A percentile compares a stretch with the other conserved stretches of the same genome.
These are phyloP conservation scores for Lachancea meyersii DNA, from an alignment of 805 yeast species.

Conservation along the genomic window DNA sequence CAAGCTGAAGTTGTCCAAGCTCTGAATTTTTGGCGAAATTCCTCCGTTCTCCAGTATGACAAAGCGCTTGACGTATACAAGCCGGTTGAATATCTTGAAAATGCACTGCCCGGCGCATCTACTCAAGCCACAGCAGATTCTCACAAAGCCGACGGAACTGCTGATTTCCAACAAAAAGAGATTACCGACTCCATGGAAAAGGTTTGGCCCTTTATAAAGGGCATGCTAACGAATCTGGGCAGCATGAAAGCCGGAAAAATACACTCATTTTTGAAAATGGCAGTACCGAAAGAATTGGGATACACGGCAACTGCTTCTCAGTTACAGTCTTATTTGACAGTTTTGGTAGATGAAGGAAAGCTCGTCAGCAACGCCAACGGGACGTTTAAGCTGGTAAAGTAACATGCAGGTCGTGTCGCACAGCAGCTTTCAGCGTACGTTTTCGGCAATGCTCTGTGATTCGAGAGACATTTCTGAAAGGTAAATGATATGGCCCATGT, in stretches of 20 bases:
- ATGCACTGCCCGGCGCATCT: neutral
- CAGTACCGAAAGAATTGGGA: constrained; percentile 47
- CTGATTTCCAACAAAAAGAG: constrained; percentile 2
- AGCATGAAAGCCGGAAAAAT: constrained; percentile 43
- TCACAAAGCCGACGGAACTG: neutral
- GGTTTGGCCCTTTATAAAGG: constrained; percentile 45
- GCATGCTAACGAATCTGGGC: constrained; percentile 55
- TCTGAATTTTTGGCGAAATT: constrained; percentile 57
- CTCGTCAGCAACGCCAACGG: constrained; percentile 14
- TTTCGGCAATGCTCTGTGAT: neutral
- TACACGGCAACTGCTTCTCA: constrained; percentile 14
- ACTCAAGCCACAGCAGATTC: neutral
- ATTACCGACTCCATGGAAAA: constrained; percentile 6
- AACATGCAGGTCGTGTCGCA: neutral
- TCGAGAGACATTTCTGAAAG: too few species aligned
- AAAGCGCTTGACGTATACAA: constrained; percentile 14
- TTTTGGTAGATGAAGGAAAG: constrained; percentile 18
- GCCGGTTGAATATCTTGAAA: constrained; percentile 1
- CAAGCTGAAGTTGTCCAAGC: constrained; percentile 36
- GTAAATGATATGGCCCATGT: too few species aligned
- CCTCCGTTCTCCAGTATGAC: constrained; percentile 45
- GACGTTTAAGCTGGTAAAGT: constrained; percentile 14
- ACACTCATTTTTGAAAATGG: constrained; percentile 46
- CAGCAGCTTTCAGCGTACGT: neutral
- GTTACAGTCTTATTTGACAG: constrained; percentile 13